These are phyloP conservation scores for Candolleomyces efflorescens DNA, from an alignment of 768 basidiomycete species.

Conservation along the genomic window DNA sequence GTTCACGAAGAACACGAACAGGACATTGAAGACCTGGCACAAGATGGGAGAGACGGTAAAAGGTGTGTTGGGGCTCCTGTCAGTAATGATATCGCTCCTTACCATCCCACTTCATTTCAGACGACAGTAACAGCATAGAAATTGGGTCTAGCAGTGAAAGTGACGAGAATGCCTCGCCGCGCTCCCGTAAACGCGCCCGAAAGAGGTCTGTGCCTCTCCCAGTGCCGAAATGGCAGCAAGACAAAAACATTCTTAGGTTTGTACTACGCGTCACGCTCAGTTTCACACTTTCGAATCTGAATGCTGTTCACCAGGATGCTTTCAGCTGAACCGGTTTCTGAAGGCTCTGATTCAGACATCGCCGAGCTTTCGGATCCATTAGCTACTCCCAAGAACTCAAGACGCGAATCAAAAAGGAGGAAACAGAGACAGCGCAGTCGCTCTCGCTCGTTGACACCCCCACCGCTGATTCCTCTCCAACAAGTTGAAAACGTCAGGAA, in stretches of 20 bases:
- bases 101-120: neutral
- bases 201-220: conserved; percentile 31
- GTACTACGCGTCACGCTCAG: conserved; percentile 10
- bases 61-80: conserved; percentile 32
- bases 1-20: conserved; percentile 64
- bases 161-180: conserved; percentile 22
- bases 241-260: conserved; percentile 37
- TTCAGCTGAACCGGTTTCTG: conserved; percentile 31
- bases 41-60: conserved; percentile 52
- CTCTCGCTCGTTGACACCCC: conserved; percentile 74
- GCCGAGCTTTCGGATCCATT: conserved; percentile 25
- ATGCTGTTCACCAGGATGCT: conserved; percentile 28
- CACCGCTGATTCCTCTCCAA: conserved; percentile 53
- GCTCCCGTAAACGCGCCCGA: conserved; percentile 29
- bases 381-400: conserved; percentile 26
- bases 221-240: conserved; percentile 40
- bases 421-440: conserved; percentile 51
- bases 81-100: neutral
- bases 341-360: conserved; percentile 45
- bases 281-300: neutral
- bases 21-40: conserved; percentile 55
- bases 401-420: conserved; percentile 25
- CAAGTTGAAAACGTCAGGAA: conserved; percentile 54
- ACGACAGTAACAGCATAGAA: conserved; percentile 17
- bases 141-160: conserved; percentile 17